Percentiles rank a stretch among this genome's conserved stretches.
Evolutionary conservation across 2,329 filamentous ascomycete species (phyloP).

Genomic region (Claviceps sorghi): DNA sequence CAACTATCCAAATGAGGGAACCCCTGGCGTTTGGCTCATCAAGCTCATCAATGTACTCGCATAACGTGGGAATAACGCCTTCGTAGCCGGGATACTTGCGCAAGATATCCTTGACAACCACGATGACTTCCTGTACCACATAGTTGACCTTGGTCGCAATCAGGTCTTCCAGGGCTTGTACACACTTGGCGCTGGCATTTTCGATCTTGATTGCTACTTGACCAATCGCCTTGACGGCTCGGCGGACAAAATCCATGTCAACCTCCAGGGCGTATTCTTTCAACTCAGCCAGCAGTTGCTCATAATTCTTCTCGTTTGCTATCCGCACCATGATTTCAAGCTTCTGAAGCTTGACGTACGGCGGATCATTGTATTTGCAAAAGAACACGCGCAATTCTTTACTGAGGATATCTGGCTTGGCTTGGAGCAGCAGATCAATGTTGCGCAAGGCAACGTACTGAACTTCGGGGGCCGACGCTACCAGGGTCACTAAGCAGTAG

Average conservation of each 20-base stretch:
- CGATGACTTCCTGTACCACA: conserved; percentile 92
- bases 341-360: conserved; percentile 94
- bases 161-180: conserved; percentile 81
- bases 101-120: conserved; percentile 99
- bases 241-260: conserved; percentile 95
- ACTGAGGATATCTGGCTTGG: conserved; percentile 89
- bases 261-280: conserved; percentile 98
- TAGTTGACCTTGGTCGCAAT: conserved; percentile 98
- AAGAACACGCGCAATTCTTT: conserved; percentile 98
- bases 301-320: conserved; percentile 91
- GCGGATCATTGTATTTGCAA: conserved; percentile 98
- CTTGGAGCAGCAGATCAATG: conserved; percentile 89
- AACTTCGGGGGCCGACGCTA: conserved; percentile 90
- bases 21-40: conserved; percentile 87
- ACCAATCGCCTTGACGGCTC: conserved; percentile 89
- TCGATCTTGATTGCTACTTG: conserved; percentile 99
- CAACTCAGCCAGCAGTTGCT: conserved; percentile 82
- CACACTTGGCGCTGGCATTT: conserved; percentile 83
- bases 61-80: conserved; percentile 91
- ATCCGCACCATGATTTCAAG: conserved; percentile 99
- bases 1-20: conserved; percentile 95
- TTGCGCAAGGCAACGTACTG: conserved; percentile 95
- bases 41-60: conserved; percentile 90
- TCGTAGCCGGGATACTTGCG: conserved; percentile 96
- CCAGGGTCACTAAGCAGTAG: conserved; percentile 60